These are phyloP conservation scores for Malus hybrid DNA, from an alignment of 331 rosid species.

Conservation along the genomic window DNA sequence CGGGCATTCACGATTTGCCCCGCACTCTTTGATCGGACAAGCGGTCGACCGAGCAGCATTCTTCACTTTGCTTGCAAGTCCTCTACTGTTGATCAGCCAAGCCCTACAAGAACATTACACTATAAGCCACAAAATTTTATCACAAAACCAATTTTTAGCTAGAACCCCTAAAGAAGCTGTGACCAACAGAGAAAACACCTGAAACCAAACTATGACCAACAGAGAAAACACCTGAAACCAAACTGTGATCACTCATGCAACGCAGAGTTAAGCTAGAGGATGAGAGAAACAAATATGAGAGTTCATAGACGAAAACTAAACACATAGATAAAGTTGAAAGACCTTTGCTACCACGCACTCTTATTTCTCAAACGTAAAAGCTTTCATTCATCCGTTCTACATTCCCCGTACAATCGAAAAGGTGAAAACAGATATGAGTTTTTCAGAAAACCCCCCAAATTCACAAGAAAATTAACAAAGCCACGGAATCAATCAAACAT, in stretches of 20 bases:
- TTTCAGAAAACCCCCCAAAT: neutral
- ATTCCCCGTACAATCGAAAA: neutral
- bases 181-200: conserved; percentile 3
- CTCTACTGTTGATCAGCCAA: conserved; percentile 68
- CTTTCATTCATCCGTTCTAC: neutral
- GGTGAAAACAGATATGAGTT: neutral
- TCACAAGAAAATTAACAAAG: neutral
- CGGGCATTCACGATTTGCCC: conserved; percentile 79
- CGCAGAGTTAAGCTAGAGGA: no score
- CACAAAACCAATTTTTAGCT: neutral
- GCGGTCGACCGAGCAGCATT: conserved; percentile 35
- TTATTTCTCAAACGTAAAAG: neutral
- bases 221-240: neutral
- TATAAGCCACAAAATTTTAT: conserved; percentile 4
- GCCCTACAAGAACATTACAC: conserved; percentile 38
- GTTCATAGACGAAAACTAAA: no score
- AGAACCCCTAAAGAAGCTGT: neutral
- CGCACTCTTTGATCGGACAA: conserved; percentile 61
- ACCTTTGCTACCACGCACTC: no score
- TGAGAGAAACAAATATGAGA: no score
- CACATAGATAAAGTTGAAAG: no score
- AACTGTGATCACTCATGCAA: no score
- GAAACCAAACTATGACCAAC: neutral
- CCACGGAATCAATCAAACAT: neutral
- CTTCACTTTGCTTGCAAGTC: conserved; percentile 83